Percentiles rank a stretch among this genome's conserved stretches.
Conservation (phyloP, 495 filamentous ascomycete species). For the Lasiosphaeria ovina region DNA sequence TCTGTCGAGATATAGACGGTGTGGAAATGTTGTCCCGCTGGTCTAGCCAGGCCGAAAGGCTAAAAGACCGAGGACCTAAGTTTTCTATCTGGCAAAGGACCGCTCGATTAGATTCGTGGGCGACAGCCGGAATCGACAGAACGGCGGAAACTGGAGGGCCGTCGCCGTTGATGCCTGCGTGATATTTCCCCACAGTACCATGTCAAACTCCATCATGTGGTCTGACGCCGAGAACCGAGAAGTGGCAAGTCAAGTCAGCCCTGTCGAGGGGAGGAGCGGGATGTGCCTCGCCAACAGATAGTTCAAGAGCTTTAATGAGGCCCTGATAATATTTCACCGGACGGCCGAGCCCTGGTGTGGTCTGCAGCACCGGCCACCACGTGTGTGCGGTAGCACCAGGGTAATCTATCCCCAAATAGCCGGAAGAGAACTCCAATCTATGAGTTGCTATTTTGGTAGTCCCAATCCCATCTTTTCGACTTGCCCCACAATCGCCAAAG, state of each 20-base stretch:
- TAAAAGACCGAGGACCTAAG: background rate
- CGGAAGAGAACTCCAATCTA: slow-evolving; percentile 24
- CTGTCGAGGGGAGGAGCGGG: background rate
- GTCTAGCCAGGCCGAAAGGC: background rate
- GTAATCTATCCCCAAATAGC: slow-evolving; percentile 29
- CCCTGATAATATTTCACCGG: background rate
- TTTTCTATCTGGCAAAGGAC: too few relatives aligned
- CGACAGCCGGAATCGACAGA: too few relatives aligned
- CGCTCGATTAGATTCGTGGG: too few relatives aligned
- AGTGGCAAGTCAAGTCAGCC: background rate
- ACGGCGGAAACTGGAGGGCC: too few relatives aligned
- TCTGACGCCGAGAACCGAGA: background rate
- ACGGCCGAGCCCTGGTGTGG: slow-evolving; percentile 4
- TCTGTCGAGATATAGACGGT: background rate
- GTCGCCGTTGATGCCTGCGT: too few relatives aligned
- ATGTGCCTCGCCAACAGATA: background rate
- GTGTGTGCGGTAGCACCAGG: slow-evolving; percentile 19
- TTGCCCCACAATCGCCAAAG: background rate
- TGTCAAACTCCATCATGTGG: background rate
- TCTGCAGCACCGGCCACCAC: slow-evolving; percentile 4
- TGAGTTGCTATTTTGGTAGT: slow-evolving; percentile 32
- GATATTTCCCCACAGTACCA: too few relatives aligned
- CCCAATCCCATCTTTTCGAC: slow-evolving; percentile 2
- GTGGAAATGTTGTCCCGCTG: background rate
- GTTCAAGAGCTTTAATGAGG: background rate